Conservation (phyloP, 2,329 filamentous ascomycete genomes). For the Chrysoporthe puriensis region DNA sequence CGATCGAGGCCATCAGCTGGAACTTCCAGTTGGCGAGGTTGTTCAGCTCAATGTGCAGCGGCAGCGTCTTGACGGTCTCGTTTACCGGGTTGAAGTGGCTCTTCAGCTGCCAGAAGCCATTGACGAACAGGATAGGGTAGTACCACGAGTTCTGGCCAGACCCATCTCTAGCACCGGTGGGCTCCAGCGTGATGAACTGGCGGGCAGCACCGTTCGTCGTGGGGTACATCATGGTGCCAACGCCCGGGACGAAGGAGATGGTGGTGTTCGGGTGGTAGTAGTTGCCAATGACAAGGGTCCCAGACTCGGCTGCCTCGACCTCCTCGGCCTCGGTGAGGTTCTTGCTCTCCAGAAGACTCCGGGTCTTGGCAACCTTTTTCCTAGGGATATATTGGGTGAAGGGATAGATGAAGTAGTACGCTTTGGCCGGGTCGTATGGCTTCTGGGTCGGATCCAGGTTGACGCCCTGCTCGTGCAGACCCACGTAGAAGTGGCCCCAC, state of each 20-base stretch:
- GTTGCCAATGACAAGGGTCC: slow-evolving; percentile 70
- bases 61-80: slow-evolving; percentile 80
- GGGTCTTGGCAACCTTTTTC: slow-evolving; percentile 87
- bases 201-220: slow-evolving; percentile 73
- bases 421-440: slow-evolving; percentile 73
- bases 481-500: slow-evolving; percentile 93
- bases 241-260: slow-evolving; percentile 81
- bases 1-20: slow-evolving; percentile 79
- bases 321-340: slow-evolving; percentile 51
- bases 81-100: slow-evolving; percentile 92
- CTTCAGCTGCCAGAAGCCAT: slow-evolving; percentile 96
- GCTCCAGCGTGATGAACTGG: slow-evolving; percentile 79
- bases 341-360: slow-evolving; percentile 74
- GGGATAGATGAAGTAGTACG: slow-evolving; percentile 82
- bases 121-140: slow-evolving; percentile 84
- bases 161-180: slow-evolving; percentile 78
- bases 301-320: slow-evolving; percentile 55
- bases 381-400: slow-evolving; percentile 88
- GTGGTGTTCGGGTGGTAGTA: slow-evolving; percentile 97
- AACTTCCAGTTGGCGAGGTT: slow-evolving; percentile 91
- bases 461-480: slow-evolving; percentile 64
- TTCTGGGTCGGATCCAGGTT: slow-evolving; percentile 74
- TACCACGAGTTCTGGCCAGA: slow-evolving; percentile 93
- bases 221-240: slow-evolving; percentile 70
- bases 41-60: slow-evolving; percentile 80